A percentile compares a stretch with the other conserved stretches of the same genome.
Evolutionary conservation across 257 asterid species (phyloP).

Genomic region (Orobanche coerulescens): DNA sequence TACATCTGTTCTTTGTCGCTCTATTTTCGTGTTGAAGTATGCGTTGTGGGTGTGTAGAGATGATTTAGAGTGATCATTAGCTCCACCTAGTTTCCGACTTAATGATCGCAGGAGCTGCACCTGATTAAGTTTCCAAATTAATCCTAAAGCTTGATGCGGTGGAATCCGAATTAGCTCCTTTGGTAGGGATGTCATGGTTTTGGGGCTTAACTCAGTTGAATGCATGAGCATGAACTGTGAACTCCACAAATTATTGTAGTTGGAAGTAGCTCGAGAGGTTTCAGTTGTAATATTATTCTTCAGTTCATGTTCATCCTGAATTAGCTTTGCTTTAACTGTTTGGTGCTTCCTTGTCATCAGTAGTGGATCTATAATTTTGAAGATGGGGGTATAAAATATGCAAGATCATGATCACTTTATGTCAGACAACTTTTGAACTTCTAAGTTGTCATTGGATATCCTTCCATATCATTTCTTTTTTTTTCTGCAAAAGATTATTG

Average conservation of each 20-base stretch:
- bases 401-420: no score
- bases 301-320: neutral
- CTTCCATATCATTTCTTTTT: no score
- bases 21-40: neutral
- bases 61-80: neutral
- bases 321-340: neutral
- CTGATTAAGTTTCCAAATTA: neutral
- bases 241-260: slow-evolving; percentile 1
- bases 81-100: neutral
- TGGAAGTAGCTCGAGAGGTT: neutral
- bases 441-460: no score
- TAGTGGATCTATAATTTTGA: no score
- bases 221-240: neutral
- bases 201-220: slow-evolving; percentile 3
- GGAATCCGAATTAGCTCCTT: slow-evolving; percentile 6
- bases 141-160: neutral
- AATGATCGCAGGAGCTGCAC: neutral
- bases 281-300: neutral
- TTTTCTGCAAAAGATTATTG: no score
- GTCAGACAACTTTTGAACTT: no score
- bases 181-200: neutral
- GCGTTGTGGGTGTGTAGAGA: neutral
- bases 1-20: neutral
- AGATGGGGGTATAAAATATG: no score
- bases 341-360: slow-evolving; percentile 4